A percentile compares a stretch with the other conserved stretches of the same genome.
These are phyloP conservation scores for Suillus spraguei DNA, from an alignment of 768 basidiomycete species.

Conservation along the genomic window DNA sequence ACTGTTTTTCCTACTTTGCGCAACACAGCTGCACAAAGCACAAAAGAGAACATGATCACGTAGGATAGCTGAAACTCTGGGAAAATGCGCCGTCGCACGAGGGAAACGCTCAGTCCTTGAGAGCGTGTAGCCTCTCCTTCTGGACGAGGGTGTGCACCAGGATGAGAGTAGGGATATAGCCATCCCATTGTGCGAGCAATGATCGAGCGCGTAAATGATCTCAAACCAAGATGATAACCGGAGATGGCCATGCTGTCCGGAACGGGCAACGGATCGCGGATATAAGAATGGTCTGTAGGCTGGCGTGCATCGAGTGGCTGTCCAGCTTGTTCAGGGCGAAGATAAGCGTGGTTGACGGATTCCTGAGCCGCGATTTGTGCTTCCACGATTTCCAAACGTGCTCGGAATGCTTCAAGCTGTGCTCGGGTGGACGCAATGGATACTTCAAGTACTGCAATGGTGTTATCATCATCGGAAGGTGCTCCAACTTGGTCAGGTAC, in stretches of 20 bases:
- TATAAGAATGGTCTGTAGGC: not conserved
- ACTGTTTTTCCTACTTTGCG: constrained; percentile 29
- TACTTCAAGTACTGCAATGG: constrained; percentile 23
- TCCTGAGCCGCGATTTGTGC: constrained; percentile 23
- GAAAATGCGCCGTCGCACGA: constrained; percentile 12
- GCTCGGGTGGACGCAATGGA: constrained; percentile 28
- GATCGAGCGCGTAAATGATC: constrained; percentile 19
- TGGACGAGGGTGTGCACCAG: not conserved
- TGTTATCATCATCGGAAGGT: constrained; percentile 9
- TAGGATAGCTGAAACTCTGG: constrained; percentile 22
- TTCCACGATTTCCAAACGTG: constrained; percentile 32
- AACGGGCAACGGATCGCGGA: not conserved
- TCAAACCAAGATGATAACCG: constrained; percentile 12
- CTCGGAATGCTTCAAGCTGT: constrained; percentile 27
- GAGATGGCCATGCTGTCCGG: not conserved
- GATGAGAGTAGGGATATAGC: constrained; percentile 25
- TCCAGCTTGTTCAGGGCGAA: not conserved
- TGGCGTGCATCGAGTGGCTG: not conserved
- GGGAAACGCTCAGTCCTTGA: constrained; percentile 7
- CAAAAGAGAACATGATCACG: constrained; percentile 30
- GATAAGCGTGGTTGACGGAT: constrained; percentile 1
- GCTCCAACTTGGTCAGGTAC: not conserved
- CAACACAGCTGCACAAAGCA: constrained; percentile 28
- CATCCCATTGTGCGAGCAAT: constrained; percentile 24
- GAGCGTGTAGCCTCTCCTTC: constrained; percentile 2